phyloP scores from a whole-genome alignment of 2,329 filamentous ascomycete genomes.

The Sclerotinia spermophila region DNA sequence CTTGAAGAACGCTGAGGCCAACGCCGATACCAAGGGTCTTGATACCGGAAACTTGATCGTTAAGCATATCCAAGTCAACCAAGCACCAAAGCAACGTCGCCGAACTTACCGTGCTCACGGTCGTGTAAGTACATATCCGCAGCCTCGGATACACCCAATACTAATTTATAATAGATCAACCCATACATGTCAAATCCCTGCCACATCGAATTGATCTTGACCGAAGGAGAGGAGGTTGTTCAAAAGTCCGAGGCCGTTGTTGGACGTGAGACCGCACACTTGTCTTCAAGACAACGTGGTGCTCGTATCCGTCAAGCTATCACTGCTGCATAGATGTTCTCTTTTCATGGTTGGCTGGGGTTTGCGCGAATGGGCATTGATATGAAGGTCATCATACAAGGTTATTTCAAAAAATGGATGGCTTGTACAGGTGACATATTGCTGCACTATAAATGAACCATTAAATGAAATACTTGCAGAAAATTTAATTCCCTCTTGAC shows the following conservation, averaged over 20 bases:
- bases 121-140: slow-evolving; percentile 69
- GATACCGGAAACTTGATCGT: slow-evolving; percentile 96
- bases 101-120: slow-evolving; percentile 99
- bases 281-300: slow-evolving; percentile 92
- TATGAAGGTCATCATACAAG: slow-evolving; percentile 26
- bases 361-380: slow-evolving; percentile 30
- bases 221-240: slow-evolving; percentile 93
- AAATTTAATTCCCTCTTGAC: slow-evolving; percentile 5
- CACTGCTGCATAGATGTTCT: slow-evolving; percentile 55
- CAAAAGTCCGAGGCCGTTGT: slow-evolving; percentile 76
- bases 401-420: slow-evolving; percentile 27
- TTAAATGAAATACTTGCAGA: slow-evolving; percentile 18
- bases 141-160: neutral
- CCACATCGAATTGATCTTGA: slow-evolving; percentile 99
- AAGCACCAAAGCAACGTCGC: slow-evolving; percentile 98
- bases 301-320: slow-evolving; percentile 60
- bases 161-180: slow-evolving; percentile 70
- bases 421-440: slow-evolving; percentile 36
- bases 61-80: slow-evolving; percentile 99
- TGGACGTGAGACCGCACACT: slow-evolving; percentile 55
- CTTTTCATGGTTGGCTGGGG: slow-evolving; percentile 30
- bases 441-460: slow-evolving; percentile 19
- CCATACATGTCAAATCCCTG: slow-evolving; percentile 99
- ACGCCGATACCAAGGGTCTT: slow-evolving; percentile 94
- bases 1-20: slow-evolving; percentile 96